Base-by-base conservation (phyloP, 106 monocot species). In the Amphibolis antarctica region DNA sequence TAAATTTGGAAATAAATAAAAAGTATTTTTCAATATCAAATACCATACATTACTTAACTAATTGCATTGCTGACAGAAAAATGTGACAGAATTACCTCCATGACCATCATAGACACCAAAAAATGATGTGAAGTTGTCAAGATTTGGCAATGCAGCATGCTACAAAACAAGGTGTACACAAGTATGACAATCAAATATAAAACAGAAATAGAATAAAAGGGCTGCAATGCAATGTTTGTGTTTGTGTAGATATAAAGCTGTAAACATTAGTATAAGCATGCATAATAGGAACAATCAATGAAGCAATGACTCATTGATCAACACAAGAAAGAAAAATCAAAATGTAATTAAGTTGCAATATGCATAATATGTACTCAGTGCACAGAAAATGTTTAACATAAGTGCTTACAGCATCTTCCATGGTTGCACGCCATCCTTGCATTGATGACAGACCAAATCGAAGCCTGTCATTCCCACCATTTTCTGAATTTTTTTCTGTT, bases 341-440 rank as follows among this genome's bases (percentile, higher is more conserved):
- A 36, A 4, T 36, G 36, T 7, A 36, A 36, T 36, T 36, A 36
- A 36, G 36, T 36, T 36, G 36, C 36, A 36, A 4, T 36, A 36
- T 36, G 36, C 36, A 36, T 36, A 36, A 36, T 36, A 36, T 36
- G 2, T 36, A 7, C 7, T 36, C 7, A 36, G 7, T 36, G 36
- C 36, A 36, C 36, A 36, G 7, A 2, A 36, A 36, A 2, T 4
- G 36, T 49, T 49, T 49, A 49, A n/a, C 3, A 67, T 17, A 53
- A 55, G 25, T 42, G 78, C 81, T 79, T 45, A 86, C 85, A 9
- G 85, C 85, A 86, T 86, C 85, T 76, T 86, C 85, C 85, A 86
- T 86, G 29, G 69, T 71, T 53, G 81, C 66, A 59, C 81, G 85
- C 85, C 85, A 86, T 68, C 85, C 85, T 79, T 86, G 85, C 85